Evolutionary conservation across 176 grass and related monocot species (phyloP), one percentile per base, ranked within the genome.

Genomic region (Lolium multiflorum): DNA sequence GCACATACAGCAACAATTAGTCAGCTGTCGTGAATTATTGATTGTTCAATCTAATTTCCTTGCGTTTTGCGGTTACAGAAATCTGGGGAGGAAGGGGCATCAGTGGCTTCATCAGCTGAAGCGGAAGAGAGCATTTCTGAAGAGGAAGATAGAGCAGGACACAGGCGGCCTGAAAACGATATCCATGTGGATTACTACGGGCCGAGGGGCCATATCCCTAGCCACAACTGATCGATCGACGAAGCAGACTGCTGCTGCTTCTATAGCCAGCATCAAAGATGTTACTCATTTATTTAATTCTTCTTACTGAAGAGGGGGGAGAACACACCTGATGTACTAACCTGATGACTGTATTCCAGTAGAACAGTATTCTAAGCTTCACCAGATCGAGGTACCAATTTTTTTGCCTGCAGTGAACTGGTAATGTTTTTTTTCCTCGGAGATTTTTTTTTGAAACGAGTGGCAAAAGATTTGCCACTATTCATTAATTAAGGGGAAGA

Each of bases 131-230:
- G 1, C 80, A 49, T 83, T 76, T 60, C 81, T 80, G 76, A 79
- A 77, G 86, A 87, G 84, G 88, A 83, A 66, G 41, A 18, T 46
- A 67, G 37, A 51, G 38, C 47, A 60, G 49, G 72, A 18, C 88
- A 92, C 74, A 74, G 11, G 76, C 26, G 89, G 31, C 91, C 86
- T 49, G 82, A 79, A 28, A 64, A 22, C 11, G 61, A 64, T 52
- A 89, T 95, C 37, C 91, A 95, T 84, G 91, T 89, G 41, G 93
- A 95, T 91, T 95, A 95, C 72, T 89, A 85, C 48, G 93, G 91
- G 21, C 89, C 93, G 43, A 91, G 91, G 69, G 88, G 85, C 46
- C 93, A 95, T 87, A 64, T 82, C 10, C 28, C 93, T 77, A 91
- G 41, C 46, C 93, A 95, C 81, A 91, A 93, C 60, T 95, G 79